Percentiles rank a stretch among this genome's conserved stretches.
phyloP scores from a whole-genome alignment of 495 filamentous ascomycete species.

The Podospora pseudocomata region DNA sequence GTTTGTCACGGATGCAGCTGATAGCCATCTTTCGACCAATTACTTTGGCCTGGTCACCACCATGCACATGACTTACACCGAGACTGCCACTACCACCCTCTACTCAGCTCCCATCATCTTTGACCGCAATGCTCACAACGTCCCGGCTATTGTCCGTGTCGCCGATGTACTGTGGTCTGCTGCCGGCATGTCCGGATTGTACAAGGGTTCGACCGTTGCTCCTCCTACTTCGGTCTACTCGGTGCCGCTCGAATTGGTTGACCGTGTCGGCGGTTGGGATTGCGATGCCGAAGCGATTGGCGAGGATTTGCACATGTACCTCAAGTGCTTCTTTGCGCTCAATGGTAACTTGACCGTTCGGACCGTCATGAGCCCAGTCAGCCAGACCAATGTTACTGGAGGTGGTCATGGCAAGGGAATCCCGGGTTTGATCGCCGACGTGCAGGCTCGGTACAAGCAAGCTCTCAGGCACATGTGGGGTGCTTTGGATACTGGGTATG shows the following conservation, averaged over 20 bases:
- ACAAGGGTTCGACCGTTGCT: conserved; percentile 54
- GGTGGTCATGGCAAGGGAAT: conserved; percentile 46
- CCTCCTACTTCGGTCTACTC: conserved; percentile 71
- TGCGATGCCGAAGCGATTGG: conserved; percentile 64
- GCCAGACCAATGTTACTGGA: conserved; percentile 63
- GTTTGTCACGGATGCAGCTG: conserved; percentile 44
- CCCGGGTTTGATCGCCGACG: conserved; percentile 49
- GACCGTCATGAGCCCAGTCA: conserved; percentile 58
- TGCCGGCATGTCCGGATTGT: conserved; percentile 63
- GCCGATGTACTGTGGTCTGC: conserved; percentile 65
- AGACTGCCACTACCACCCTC: conserved; percentile 54
- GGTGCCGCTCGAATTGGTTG: conserved; percentile 57
- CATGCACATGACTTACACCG: conserved; percentile 53
- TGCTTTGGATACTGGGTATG: conserved; percentile 61
- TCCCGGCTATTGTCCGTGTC: conserved; percentile 62
- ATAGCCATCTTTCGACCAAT: conserved; percentile 62
- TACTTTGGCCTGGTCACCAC: conserved; percentile 61
- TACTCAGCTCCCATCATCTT: conserved; percentile 70
- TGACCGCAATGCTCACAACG: conserved; percentile 64
- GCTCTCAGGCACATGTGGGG: conserved; percentile 71
- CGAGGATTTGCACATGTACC: conserved; percentile 70
- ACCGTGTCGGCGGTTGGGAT: conserved; percentile 64
- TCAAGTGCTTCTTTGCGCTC: conserved; percentile 70
- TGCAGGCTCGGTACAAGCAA: conserved; percentile 60
- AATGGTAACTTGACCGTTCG: conserved; percentile 56